Conservation (phyloP, 768 basidiomycete species). For the Wakefieldia striispora region DNA sequence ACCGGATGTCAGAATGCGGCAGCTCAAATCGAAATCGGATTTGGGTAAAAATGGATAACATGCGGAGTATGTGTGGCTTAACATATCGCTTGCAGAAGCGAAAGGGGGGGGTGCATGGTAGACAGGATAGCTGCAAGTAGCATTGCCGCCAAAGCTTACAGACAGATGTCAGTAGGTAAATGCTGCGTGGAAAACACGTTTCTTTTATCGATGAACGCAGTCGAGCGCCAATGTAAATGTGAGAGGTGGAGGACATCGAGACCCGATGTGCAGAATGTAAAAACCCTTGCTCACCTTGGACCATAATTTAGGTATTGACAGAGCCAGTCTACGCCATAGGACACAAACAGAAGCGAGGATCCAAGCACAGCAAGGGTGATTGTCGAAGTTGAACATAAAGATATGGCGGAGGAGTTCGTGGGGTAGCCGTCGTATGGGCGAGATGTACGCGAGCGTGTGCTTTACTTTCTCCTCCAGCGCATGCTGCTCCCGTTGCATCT, state of each 20-base stretch:
- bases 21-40: neutral
- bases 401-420: constrained; percentile 71
- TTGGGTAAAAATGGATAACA: constrained; percentile 4
- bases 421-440: constrained; percentile 70
- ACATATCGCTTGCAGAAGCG: neutral
- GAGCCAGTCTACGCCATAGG: constrained; percentile 62
- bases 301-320: constrained; percentile 71
- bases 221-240: constrained; percentile 16
- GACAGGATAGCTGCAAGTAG: neutral
- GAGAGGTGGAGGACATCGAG: constrained; percentile 3
- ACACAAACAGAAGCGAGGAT: constrained; percentile 66
- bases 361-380: constrained; percentile 75
- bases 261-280: neutral
- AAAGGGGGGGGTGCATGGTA: neutral
- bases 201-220: constrained; percentile 15
- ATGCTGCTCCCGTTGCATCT: constrained; percentile 49
- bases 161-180: neutral
- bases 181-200: constrained; percentile 6
- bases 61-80: neutral
- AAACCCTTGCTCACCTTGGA: constrained; percentile 58
- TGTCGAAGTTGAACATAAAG: constrained; percentile 67
- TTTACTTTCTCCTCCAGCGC: constrained; percentile 47
- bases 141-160: constrained; percentile 1
- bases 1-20: constrained; percentile 7
- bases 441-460: constrained; percentile 60